phyloP scores from a whole-genome alignment of 495 filamentous ascomycete species.

The Mytilinidion resinicola region DNA sequence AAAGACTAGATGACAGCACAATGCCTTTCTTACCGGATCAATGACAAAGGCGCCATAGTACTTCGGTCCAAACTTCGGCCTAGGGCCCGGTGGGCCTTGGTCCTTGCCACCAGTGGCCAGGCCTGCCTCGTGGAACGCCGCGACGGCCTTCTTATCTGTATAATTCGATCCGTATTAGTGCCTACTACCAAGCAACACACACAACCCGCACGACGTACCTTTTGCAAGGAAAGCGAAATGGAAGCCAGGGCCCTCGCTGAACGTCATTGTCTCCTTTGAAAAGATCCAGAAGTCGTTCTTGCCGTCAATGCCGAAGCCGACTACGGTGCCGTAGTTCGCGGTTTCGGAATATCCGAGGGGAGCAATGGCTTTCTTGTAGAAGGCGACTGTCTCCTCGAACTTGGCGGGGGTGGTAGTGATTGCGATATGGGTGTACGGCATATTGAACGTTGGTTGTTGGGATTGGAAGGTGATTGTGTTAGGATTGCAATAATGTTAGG shows the following conservation, averaged over 20 bases:
- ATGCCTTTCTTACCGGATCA: slow-evolving; percentile 33
- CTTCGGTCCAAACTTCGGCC: slow-evolving; percentile 36
- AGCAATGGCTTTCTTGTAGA: slow-evolving; percentile 18
- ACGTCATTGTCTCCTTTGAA: background rate
- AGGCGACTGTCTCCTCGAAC: slow-evolving; percentile 11
- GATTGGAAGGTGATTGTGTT: background rate
- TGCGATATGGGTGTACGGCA: slow-evolving; percentile 2
- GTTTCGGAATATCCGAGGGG: slow-evolving; percentile 20
- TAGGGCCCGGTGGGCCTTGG: slow-evolving; percentile 37
- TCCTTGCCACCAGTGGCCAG: slow-evolving; percentile 17
- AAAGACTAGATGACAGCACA: background rate
- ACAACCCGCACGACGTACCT: background rate
- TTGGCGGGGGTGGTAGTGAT: slow-evolving; percentile 2
- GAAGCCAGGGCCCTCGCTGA: background rate
- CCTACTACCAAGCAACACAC: too few species aligned
- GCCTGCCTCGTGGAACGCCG: background rate
- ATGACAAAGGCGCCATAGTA: slow-evolving; percentile 48
- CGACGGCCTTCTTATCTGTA: background rate
- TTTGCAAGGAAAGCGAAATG: slow-evolving; percentile 25
- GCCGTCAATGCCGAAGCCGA: slow-evolving; percentile 16
- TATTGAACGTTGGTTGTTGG: background rate
- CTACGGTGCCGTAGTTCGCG: background rate
- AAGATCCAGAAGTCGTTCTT: slow-evolving; percentile 27
- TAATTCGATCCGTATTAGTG: too few species aligned
- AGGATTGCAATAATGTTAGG: background rate